Conservation (phyloP, 805 yeast genomes). For the Blastobotrys peoriensis region DNA sequence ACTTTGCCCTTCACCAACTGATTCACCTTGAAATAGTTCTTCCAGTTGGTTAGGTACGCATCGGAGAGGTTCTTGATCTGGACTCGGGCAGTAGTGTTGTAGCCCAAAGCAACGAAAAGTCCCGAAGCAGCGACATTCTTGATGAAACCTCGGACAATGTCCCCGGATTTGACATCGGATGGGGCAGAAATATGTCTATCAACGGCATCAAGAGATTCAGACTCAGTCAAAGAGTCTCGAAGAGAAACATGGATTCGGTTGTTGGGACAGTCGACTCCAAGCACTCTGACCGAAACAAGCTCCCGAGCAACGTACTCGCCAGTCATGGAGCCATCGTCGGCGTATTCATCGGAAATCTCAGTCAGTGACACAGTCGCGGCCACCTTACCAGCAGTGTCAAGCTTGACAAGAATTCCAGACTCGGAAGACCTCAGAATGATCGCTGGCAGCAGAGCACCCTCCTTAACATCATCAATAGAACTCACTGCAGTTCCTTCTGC, state of each 20-base stretch:
- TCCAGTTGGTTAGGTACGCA: slow-evolving; percentile 80
- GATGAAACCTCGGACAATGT: slow-evolving; percentile 74
- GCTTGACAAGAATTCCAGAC: slow-evolving; percentile 18
- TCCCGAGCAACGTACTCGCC: slow-evolving; percentile 17
- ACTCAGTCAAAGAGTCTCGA: slow-evolving; percentile 35
- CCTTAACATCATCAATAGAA: slow-evolving; percentile 13
- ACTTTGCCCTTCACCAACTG: slow-evolving; percentile 75
- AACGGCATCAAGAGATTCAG: slow-evolving; percentile 40
- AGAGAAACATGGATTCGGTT: slow-evolving; percentile 59
- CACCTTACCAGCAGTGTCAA: slow-evolving; percentile 21
- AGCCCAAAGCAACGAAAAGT: slow-evolving; percentile 68
- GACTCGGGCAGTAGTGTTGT: slow-evolving; percentile 68
- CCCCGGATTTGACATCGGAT: slow-evolving; percentile 59
- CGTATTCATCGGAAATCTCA: slow-evolving; percentile 21
- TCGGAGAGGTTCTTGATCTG: slow-evolving; percentile 79
- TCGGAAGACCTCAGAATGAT: slow-evolving; percentile 33
- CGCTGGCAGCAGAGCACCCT: slow-evolving; percentile 15
- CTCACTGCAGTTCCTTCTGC: slow-evolving; percentile 18
- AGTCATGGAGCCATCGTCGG: slow-evolving; percentile 8
- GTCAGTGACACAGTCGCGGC: slow-evolving; percentile 24
- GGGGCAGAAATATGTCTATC: slow-evolving; percentile 45
- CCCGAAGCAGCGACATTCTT: slow-evolving; percentile 69
- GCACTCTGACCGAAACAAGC: slow-evolving; percentile 18
- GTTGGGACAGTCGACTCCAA: slow-evolving; percentile 40
- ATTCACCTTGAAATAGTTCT: slow-evolving; percentile 60